Base-by-base conservation (phyloP, 306 rosid genomes). In the Cucurbita argyrosperma region DNA sequence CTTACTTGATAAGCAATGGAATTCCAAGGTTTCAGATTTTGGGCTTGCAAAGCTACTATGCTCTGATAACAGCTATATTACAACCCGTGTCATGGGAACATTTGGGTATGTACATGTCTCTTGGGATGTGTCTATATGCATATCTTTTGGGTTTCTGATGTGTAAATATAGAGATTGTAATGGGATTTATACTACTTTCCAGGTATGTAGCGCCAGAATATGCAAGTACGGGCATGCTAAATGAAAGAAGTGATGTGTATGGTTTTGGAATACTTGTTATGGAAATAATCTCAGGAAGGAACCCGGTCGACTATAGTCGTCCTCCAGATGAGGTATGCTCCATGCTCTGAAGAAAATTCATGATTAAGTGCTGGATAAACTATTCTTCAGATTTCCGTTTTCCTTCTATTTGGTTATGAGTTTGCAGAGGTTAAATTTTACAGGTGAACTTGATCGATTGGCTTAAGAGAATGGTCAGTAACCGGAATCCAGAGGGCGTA, bases 81-180 rank as follows among this genome's bases (percentile, higher is more conserved):
- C 97, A 58, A 92, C 97, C 35, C 96, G 97, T 7, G 97, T 92
- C 56, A 90, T 92, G 97, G 97, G 97, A 57, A 92, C 96, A 73
- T 90, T 92, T 78, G 97, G 96, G 96, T 92, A 76, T 23, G 89
- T 84, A 64, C 19, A 4, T 3, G 3, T 38, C 30, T 52, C 54
- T 38, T 42, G 19, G 42, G 38, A 23, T n/a, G 56, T 56, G 50
- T 46, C 5, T 23, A 12, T 7, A 6, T 42, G 37, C 53, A 19
- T 72, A 30, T 21, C 5, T 72, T 55, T 16, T 26, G 12, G 53
- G 37, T 16, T 21, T 66, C 15, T 35, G 23, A 50, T 70, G 10
- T 4, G 54, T 55, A 4, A 56, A 42, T 9, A 0, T 40, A 6
- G 53, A 56, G 53, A 19, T 55, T 56, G 8, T 73, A 40, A 55